Base-by-base conservation (phyloP, 2,329 filamentous ascomycete genomes). In the Cladophialophora exuberans region DNA sequence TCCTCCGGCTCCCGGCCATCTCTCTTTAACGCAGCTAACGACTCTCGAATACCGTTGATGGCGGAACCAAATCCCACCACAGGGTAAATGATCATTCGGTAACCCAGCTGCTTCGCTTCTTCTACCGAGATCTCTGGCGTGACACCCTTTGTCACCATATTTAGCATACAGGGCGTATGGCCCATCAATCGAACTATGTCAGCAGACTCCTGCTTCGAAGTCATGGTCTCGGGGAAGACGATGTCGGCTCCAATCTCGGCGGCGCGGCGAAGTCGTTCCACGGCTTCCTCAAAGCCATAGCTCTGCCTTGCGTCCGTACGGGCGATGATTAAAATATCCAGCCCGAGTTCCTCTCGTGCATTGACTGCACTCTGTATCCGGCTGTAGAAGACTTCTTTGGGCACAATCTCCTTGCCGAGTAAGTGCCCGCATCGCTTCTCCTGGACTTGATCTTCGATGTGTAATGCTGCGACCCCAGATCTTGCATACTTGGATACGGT, bases 381-480 rank as follows among this genome's bases (percentile, higher is more conserved):
- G 3, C 64, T 66, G 26, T 64, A 62, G 48, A 69, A 74, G 1
- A 66, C 69, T 1, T 66, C 63, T 0, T 44, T 57, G 44, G 67
- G 65, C 13, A 74, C 72, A 6, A 74, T 65, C 35, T 70, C 64
- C 59, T 75, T 75, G 22, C 71, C 72, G 1, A 60, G 66, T 0
- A 75, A 66, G 46, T 75, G 72, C 0, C 73, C 72, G 50, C 73
- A 75, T 46, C 45, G 45, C 28, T 48, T 48, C 4, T 15, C 18
- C 30, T 36, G 31, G 15, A 38, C 26, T 44, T 76, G 70, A 65
- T 83, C 81, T 66, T 84, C 81, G 60, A 83, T 76, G 64, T 83
- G 81, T 36, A 83, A 72, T 6, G 72, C 81, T 1, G 81, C 81
- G 2, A 84, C 76, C 17, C 80, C 80, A 2, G 78, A 73, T 39